A percentile compares a stretch with the other conserved stretches of the same genome.
phyloP scores from a whole-genome alignment of 345 rosid genomes.

The Gossypioides kirkii region DNA sequence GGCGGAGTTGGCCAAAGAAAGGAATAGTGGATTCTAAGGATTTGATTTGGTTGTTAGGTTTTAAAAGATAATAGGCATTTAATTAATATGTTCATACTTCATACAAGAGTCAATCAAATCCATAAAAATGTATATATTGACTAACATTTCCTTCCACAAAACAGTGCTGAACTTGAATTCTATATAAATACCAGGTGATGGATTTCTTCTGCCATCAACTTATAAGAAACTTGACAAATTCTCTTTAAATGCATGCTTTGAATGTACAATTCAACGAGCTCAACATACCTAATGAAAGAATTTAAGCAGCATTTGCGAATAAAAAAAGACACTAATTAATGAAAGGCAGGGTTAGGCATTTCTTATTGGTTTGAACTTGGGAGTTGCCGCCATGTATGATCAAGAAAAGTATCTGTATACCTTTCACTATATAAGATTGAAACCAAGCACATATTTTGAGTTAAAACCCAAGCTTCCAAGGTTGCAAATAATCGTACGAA shows the following conservation, averaged over 20 bases:
- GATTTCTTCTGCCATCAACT: not conserved
- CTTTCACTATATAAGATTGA: not conserved
- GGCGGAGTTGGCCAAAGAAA: conserved; percentile 31
- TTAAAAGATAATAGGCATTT: not conserved
- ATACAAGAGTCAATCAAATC: not conserved
- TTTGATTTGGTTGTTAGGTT: not conserved
- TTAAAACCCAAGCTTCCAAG: not conserved
- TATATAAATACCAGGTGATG: not conserved
- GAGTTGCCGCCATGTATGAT: not conserved
- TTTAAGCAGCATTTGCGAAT: not conserved
- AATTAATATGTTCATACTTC: not conserved
- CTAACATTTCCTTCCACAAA: not conserved
- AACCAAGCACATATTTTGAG: not conserved
- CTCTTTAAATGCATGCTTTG: not conserved
- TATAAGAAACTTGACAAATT: not conserved
- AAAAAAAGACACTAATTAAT: not conserved
- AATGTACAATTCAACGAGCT: not conserved
- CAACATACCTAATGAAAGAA: not conserved
- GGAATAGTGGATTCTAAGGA: not conserved
- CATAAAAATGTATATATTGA: not conserved
- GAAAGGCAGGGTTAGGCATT: not conserved
- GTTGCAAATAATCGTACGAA: not conserved
- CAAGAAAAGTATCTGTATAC: not conserved
- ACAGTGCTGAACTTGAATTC: not conserved
- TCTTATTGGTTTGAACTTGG: not conserved